Conservation (phyloP, 2,329 filamentous ascomycete species). For the Venturia effusa region DNA sequence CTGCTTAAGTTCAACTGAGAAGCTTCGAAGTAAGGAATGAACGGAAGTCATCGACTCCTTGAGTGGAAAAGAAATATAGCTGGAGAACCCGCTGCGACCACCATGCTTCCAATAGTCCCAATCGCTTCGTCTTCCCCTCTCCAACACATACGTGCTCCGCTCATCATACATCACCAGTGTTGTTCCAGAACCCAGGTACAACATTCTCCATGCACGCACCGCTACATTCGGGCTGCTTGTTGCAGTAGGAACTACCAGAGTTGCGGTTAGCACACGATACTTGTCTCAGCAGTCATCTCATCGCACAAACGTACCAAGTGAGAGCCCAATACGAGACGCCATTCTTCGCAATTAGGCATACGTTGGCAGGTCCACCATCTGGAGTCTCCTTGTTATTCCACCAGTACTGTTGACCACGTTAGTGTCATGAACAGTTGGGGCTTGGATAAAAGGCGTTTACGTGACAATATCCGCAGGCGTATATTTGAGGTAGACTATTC, state of each 20-base stretch:
- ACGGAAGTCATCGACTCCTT: neutral
- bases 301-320: neutral
- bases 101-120: neutral
- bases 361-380: neutral
- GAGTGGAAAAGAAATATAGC: neutral
- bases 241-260: neutral
- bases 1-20: neutral
- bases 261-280: neutral
- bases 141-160: neutral
- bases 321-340: neutral
- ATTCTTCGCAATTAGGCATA: neutral
- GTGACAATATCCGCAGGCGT: neutral
- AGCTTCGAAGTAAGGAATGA: neutral
- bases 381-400: slow-evolving; percentile 6
- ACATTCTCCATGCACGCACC: neutral
- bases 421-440: neutral
- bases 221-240: neutral
- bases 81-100: neutral
- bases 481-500: neutral
- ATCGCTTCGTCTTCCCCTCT: neutral
- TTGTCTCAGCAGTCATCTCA: neutral
- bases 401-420: neutral
- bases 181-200: neutral
- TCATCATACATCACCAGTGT: neutral
- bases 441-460: neutral